Evolutionary conservation across 2,329 filamentous ascomycete species (phyloP), one percentile per base, ranked within the genome.

Genomic region (Boeremia exigua): DNA sequence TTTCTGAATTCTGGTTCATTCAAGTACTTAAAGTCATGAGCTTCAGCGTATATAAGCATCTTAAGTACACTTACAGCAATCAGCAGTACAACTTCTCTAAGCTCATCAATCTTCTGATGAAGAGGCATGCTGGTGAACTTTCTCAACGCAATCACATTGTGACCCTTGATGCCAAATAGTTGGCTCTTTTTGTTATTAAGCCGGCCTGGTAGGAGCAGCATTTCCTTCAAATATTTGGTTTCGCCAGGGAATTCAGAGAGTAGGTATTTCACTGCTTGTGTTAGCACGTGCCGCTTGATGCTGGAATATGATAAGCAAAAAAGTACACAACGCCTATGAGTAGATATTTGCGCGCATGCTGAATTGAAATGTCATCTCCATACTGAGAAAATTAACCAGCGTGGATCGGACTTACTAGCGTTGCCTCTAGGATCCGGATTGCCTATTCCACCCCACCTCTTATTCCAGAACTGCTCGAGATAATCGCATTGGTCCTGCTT

Each of bases 401-500:
- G n/a, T n/a, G n/a, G n/a, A n/a, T n/a, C n/a, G n/a, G 15, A 44
- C 29, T 44, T 44, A 44, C 40, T 36, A 15, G 43, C 43, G 19
- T 46, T 46, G 15, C 27, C 23, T 10, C 36, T 12, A 12, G n/a
- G 27, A 25, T 3, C 28, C 5, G 3, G n/a, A n/a, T n/a, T n/a
- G n/a, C n/a, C n/a, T n/a, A n/a, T n/a, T n/a, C n/a, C n/a, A n/a
- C n/a, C n/a, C 43, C 43, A 46, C 36, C 30, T 46, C 23, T 34
- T 46, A 19, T 10, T 36, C 43, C 43, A 46, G 19, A 46, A 46
- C 23, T 46, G 43, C 15, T 46, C 17, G 19, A 46, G 43, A 36
- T 46, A 46, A 10, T 28, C 19, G 32, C 43, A 46, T 36, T 46
- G 43, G 23, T 34, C 14, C 19, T 36, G 43, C 10, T n/a, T 2